These are phyloP conservation scores for Xylariomycetidae sp. DNA, from an alignment of 2,329 filamentous ascomycete genomes.

Conservation along the genomic window DNA sequence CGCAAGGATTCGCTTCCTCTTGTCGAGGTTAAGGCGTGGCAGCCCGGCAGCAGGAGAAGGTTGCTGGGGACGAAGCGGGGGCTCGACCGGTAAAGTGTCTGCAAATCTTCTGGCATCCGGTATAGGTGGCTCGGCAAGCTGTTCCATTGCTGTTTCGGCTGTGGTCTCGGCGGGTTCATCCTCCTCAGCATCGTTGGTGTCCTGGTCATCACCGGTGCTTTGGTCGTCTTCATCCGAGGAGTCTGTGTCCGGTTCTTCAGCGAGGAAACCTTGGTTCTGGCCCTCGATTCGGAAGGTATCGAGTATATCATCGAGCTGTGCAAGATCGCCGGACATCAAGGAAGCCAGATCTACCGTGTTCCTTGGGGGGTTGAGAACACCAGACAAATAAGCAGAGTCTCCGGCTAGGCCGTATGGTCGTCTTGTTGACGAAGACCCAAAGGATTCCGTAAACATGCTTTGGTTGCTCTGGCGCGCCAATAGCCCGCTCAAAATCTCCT, in stretches of 20 bases:
- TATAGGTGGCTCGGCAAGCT: conserved; percentile 9
- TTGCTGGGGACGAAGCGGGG: conserved; percentile 32
- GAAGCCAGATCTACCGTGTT: conserved; percentile 24
- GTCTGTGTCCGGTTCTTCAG: conserved; percentile 15
- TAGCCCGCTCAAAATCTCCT: conserved; percentile 52
- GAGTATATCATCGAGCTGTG: conserved; percentile 26
- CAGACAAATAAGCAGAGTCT: conserved; percentile 23
- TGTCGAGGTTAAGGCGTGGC: conserved; percentile 30
- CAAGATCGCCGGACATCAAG: conserved; percentile 22
- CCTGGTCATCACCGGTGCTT: conserved; percentile 16
- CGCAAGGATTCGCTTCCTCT: conserved; percentile 35
- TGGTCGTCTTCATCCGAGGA: conserved; percentile 24
- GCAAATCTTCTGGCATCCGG: conserved; percentile 24
- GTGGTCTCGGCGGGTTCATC: conserved; percentile 8
- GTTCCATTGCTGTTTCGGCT: conserved; percentile 1
- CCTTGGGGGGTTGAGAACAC: conserved; percentile 26
- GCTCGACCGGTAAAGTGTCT: conserved; percentile 31
- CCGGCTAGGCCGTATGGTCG: conserved; percentile 18
- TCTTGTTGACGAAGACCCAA: conserved; percentile 22
- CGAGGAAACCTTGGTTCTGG: conserved; percentile 6
- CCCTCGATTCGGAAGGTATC: conserved; percentile 23
- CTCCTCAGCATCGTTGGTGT: conserved; percentile 12
- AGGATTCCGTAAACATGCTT: conserved; percentile 28
- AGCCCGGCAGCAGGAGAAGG: conserved; percentile 27
- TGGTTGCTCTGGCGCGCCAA: conserved; percentile 32